Evolutionary conservation across 768 basidiomycete genomes (phyloP).

Genomic region (Lactarius sp.): DNA sequence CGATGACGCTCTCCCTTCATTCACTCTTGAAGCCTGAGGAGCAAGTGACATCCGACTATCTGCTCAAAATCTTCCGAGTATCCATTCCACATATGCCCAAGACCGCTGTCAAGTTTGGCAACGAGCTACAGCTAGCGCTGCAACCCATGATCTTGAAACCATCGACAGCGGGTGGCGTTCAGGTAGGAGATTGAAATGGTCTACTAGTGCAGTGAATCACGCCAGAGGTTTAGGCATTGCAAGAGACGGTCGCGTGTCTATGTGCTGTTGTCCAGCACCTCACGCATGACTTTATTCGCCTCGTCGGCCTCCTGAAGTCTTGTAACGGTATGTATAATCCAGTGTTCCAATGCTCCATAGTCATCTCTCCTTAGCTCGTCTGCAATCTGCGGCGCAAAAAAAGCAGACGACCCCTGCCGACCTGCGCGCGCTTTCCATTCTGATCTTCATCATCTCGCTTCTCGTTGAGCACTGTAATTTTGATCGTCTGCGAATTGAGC

Average conservation of each 20-base stretch:
- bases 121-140: constrained; percentile 73
- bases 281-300: constrained; percentile 77
- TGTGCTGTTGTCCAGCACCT: constrained; percentile 79
- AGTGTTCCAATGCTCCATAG: not conserved
- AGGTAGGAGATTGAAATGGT: constrained; percentile 39
- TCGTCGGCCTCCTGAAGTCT: constrained; percentile 77
- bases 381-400: constrained; percentile 52
- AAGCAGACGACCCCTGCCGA: constrained; percentile 46
- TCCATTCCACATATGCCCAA: constrained; percentile 87
- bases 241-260: constrained; percentile 91
- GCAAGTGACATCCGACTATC: constrained; percentile 73
- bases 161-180: constrained; percentile 57
- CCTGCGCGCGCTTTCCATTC: constrained; percentile 52
- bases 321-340: constrained; percentile 59
- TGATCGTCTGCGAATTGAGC: constrained; percentile 63
- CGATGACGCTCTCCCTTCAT: not conserved
- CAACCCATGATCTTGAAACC: constrained; percentile 93
- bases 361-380: constrained; percentile 43
- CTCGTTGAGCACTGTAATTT: constrained; percentile 89
- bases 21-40: constrained; percentile 64
- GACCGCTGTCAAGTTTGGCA: constrained; percentile 82
- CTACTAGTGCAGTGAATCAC: not conserved
- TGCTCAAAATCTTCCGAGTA: constrained; percentile 83
- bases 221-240: constrained; percentile 55
- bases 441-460: constrained; percentile 80